Conservation (phyloP, 1,284 basidiomycete genomes). For the Ceratobasidium sp. region DNA sequence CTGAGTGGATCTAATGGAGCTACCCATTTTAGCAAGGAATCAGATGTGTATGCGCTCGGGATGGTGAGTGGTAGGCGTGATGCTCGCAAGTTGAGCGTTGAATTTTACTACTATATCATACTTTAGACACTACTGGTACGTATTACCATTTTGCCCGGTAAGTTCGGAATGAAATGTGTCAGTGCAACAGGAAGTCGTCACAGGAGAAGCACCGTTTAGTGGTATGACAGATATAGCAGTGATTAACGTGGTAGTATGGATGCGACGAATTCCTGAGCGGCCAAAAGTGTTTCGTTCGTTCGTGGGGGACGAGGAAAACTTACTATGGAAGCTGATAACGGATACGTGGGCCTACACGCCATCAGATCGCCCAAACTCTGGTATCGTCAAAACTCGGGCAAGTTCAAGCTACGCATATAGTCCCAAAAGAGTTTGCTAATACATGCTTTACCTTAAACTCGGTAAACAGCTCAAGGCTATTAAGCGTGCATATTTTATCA, state of each 20-base stretch:
- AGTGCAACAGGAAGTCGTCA: not conserved
- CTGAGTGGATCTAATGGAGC: not conserved
- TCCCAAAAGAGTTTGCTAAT: too few relatives aligned
- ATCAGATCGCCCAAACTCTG: not conserved
- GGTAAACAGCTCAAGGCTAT: too few relatives aligned
- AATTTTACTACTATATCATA: not conserved
- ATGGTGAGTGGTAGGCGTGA: not conserved
- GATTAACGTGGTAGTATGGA: not conserved
- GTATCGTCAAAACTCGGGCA: not conserved
- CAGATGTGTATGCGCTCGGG: slow-evolving; percentile 27
- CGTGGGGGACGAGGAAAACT: not conserved
- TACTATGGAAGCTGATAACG: not conserved
- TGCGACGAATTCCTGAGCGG: not conserved
- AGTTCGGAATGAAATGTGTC: too few relatives aligned
- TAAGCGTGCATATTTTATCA: too few relatives aligned
- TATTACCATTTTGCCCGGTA: not conserved
- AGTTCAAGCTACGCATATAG: not conserved
- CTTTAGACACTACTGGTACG: not conserved
- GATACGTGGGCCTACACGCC: not conserved
- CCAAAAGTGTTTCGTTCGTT: not conserved
- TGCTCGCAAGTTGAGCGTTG: too few relatives aligned
- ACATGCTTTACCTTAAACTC: too few relatives aligned
- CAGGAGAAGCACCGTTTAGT: not conserved
- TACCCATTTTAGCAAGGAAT: not conserved
- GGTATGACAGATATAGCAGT: not conserved